A percentile compares a stretch with the other conserved stretches of the same genome.
Conservation (phyloP, 1,284 basidiomycete species). For the Neotropicomus parvogracilis region DNA sequence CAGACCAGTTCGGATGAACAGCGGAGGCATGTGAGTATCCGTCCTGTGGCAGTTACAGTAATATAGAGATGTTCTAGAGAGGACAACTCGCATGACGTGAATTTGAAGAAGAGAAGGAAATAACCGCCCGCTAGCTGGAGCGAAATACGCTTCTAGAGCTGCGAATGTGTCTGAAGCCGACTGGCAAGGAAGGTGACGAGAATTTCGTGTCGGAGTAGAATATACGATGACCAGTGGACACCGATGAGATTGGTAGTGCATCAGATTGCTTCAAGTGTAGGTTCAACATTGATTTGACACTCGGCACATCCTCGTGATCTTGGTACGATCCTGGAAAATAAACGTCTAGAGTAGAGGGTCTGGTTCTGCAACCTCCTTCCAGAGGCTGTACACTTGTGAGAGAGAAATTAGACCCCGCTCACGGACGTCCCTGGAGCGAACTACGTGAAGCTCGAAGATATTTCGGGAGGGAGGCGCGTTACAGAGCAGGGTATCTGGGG, state of each 20-base stretch:
- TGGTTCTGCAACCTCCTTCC: conserved; percentile 15
- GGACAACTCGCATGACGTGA: conserved; percentile 15
- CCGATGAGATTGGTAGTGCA: conserved; percentile 14
- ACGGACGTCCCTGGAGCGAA: neutral
- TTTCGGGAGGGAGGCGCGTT: neutral
- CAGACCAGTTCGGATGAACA: neutral
- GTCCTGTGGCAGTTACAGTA: neutral
- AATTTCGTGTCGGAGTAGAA: neutral
- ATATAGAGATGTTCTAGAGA: conserved; percentile 15
- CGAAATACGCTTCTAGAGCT: conserved; percentile 16
- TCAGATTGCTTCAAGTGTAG: conserved; percentile 14
- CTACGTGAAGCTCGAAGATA: neutral
- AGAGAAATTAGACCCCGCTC: conserved; percentile 6
- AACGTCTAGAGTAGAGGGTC: conserved; percentile 19
- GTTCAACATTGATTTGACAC: conserved; percentile 4
- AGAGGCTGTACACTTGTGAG: conserved; percentile 15
- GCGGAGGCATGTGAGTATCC: neutral
- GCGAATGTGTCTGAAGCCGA: conserved; percentile 9
- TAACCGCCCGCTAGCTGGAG: conserved; percentile 10
- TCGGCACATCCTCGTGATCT: conserved; percentile 3
- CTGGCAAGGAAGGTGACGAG: conserved; percentile 8
- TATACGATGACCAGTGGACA: conserved; percentile 15
- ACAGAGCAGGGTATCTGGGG: neutral
- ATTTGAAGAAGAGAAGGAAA: conserved; percentile 9
- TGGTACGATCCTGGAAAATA: conserved; percentile 1